Evolutionary conservation across 495 filamentous ascomycete genomes (phyloP).

Genomic region (Neurospora discreta): DNA sequence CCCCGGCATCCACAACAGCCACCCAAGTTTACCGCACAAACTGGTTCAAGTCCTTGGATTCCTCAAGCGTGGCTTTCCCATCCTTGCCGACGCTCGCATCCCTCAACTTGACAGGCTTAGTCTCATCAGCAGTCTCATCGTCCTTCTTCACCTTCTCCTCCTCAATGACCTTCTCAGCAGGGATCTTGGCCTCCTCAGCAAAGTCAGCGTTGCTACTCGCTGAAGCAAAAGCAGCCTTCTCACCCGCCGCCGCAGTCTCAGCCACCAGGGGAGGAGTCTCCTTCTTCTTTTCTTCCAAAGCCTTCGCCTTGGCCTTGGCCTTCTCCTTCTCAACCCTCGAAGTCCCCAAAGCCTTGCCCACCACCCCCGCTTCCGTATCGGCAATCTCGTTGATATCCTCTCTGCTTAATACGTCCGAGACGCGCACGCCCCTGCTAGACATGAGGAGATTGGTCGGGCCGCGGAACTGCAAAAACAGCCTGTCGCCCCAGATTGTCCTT

Average conservation of each 20-base stretch:
- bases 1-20: neutral
- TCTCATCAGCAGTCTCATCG: neutral
- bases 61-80: conserved; percentile 60
- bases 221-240: neutral
- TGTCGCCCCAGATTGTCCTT: conserved; percentile 84
- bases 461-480: conserved; percentile 79
- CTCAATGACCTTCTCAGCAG: neutral
- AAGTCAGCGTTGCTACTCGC: neutral
- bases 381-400: conserved; percentile 83
- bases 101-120: conserved; percentile 29
- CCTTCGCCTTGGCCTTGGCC: neutral
- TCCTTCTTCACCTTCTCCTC: conserved; percentile 31
- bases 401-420: conserved; percentile 63
- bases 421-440: conserved; percentile 64
- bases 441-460: conserved; percentile 77
- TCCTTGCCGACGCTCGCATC: conserved; percentile 51
- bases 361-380: conserved; percentile 49
- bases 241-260: neutral
- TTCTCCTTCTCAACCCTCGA: too few species aligned
- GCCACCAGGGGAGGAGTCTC: neutral
- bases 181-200: neutral
- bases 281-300: neutral
- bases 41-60: conserved; percentile 42
- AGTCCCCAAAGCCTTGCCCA: conserved; percentile 3
- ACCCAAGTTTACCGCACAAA: conserved; percentile 28